Evolutionary conservation across 2,329 filamentous ascomycete genomes (phyloP).

Genomic region (Pseudogymnoascus pannorum): DNA sequence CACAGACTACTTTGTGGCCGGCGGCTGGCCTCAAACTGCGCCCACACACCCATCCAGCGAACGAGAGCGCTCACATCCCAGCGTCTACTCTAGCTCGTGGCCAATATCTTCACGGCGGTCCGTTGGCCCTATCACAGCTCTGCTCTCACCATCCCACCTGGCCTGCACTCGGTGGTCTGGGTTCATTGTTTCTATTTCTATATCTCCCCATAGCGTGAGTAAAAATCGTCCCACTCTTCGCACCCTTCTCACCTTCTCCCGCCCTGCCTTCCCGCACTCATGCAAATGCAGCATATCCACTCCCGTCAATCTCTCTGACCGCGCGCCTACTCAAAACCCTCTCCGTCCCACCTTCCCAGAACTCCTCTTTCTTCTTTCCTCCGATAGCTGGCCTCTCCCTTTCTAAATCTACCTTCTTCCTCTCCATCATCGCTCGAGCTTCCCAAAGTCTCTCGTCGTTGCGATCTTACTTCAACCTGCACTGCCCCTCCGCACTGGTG

Average conservation of each 20-base stretch:
- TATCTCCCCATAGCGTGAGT: neutral
- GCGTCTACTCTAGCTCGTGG: neutral
- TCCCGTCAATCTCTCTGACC: slow-evolving; percentile 9
- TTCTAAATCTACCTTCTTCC: slow-evolving; percentile 23
- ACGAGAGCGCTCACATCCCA: neutral
- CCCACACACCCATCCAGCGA: neutral
- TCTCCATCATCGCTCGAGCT: slow-evolving; percentile 18
- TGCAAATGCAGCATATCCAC: neutral
- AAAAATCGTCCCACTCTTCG: neutral
- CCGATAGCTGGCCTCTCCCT: slow-evolving; percentile 31
- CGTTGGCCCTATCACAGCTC: neutral
- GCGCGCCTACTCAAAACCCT: slow-evolving; percentile 28
- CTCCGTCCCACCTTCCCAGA: slow-evolving; percentile 20
- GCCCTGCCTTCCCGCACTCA: neutral
- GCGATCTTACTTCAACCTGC: slow-evolving; percentile 19
- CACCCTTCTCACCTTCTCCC: neutral
- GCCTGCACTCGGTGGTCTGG: neutral
- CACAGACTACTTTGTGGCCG: too few species aligned
- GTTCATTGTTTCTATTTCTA: neutral
- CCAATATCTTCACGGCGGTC: neutral
- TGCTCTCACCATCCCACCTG: neutral
- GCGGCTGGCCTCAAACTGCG: neutral
- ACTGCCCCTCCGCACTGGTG: slow-evolving; percentile 14
- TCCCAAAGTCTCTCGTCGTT: slow-evolving; percentile 18
- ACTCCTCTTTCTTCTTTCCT: slow-evolving; percentile 20